Evolutionary conservation across 148 eudicot species (phyloP), one percentile per base, ranked within the genome.

Genomic region (Beta vulgaris): DNA sequence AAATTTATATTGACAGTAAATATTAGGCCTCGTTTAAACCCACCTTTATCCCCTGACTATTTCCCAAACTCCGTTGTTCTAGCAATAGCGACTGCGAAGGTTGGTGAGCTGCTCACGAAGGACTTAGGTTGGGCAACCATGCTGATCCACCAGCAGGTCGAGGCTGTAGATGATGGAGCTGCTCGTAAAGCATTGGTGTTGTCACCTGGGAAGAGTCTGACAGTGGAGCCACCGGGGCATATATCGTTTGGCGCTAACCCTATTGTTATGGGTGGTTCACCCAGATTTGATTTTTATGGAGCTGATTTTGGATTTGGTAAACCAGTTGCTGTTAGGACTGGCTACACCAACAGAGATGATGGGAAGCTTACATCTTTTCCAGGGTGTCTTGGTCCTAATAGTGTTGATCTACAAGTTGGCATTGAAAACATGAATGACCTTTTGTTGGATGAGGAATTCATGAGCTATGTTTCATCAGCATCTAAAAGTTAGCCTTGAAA

Each of bases 311-410:
- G 80, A 8, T 19, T 71, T 11, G 80, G 76, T 21, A 37, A 63
- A 34, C 49, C 71, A 0, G 23, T 63, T 1, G 71, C 70, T 7
- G 25, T 49, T 37, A n/a, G 16, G 1, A 36, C 26, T 7, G 76
- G 80, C 0, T 19, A 1, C 3, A 58, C 42, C 9, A 77, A 61
- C 6, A 70, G 61, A 18, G 8, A 0, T n/a, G 71, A 77, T 28
- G 80, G 80, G 4, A 77, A 71, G 71, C 62, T 71, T 7, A 71
- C 32, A n/a, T 61, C 76, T 4, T 46, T 49, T 16, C 80, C 69
- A 1, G 53, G 80, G 26, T 4, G 64, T 61, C 53, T 13, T 62
- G 76, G 76, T n/a, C 46, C 21, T 1, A 71, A 75, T 18, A 77
- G 76, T 49, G 63, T 77, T 0, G 76, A 71, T 36, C 15, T 77